Evolutionary conservation across 139 green algal genomes (phyloP), one percentile per base, ranked within the genome.

Genomic region (Micractinium conductrix): DNA sequence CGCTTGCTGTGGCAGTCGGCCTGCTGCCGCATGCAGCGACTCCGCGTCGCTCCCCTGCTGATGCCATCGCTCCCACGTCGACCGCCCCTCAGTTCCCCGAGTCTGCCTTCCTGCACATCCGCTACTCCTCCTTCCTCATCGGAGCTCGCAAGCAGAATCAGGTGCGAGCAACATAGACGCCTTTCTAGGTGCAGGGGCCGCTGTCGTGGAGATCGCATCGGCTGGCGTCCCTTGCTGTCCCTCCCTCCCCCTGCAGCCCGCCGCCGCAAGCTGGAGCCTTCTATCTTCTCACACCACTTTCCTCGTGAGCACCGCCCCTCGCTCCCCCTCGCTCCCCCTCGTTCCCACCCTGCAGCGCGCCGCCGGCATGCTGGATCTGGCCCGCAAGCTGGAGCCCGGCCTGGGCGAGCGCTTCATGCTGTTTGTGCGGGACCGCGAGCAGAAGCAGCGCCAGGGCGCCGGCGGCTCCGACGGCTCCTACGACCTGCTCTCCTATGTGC

Each of bases 401-500:
- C 78, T 91, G 26, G 73, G 70, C 37, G 72, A 90, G 67, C 86
- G 83, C 40, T 92, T 90, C 63, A 78, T 84, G 38, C 85, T 89
- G 73, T 92, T 92, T 62, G 83, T 90, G 60, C 79, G 76, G 9
- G 62, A 84, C n/a, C 62, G 79, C 30, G 55, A 84, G 2, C 80
- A 89, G 63, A 88, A 92, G 76, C 74, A 91, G 83, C 86, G 90
- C 26, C 35, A 70, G 84, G 88, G 84, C 75, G 22, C 86, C 53
- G 84, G 63, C 55, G 78, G 74, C 75, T 58, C n/a, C 7, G 86
- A 91, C 22, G 78, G 67, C 33, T 81, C 84, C 26, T 58, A 90
- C 70, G 89, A 92, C 81, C 83, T 92, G 22, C 85, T 88, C 30
- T 84, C 74, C 30, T 93, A 93, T 72, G 88, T 92, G 37, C n/a